These are phyloP conservation scores for Micractinium sp. DNA, from an alignment of 139 green algal genomes.

Conservation along the genomic window DNA sequence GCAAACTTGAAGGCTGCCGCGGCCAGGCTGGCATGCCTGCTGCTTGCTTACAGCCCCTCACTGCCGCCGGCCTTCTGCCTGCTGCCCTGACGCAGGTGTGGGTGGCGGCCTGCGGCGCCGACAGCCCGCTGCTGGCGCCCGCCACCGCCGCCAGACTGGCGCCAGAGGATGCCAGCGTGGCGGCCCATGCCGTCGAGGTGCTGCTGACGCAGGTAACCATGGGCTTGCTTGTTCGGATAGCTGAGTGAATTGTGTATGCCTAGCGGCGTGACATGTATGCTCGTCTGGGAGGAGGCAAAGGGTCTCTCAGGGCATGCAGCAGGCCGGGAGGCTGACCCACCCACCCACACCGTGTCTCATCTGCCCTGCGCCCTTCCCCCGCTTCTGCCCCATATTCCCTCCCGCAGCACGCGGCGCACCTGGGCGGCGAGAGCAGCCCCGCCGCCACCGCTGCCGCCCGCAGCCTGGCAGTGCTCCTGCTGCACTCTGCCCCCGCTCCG, in stretches of 20 bases:
- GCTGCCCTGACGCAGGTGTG: constrained; percentile 40
- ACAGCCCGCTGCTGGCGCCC: constrained; percentile 61
- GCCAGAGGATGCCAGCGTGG: constrained; percentile 49
- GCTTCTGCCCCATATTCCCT: no score
- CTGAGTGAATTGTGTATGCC: no score
- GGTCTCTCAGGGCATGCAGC: no score
- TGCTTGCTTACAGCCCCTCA: neutral
- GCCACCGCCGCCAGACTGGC: constrained; percentile 60
- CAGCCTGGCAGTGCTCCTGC: constrained; percentile 34
- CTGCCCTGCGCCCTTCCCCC: no score
- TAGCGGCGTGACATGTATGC: no score
- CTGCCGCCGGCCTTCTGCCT: neutral
- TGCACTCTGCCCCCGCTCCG: constrained; percentile 20
- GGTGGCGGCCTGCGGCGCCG: constrained; percentile 37
- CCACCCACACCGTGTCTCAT: no score
- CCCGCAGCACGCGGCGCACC: neutral
- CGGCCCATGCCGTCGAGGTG: constrained; percentile 37
- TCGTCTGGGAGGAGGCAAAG: no score
- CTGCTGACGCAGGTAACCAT: constrained; percentile 41
- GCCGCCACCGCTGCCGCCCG: neutral
- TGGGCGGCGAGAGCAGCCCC: constrained; percentile 11
- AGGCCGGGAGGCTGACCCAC: no score
- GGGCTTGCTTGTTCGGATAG: no score
- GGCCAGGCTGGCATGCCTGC: no score
- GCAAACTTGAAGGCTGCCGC: no score